These are phyloP conservation scores for Gloeostereum incarnatum DNA, from an alignment of 768 basidiomycete species.

Conservation along the genomic window DNA sequence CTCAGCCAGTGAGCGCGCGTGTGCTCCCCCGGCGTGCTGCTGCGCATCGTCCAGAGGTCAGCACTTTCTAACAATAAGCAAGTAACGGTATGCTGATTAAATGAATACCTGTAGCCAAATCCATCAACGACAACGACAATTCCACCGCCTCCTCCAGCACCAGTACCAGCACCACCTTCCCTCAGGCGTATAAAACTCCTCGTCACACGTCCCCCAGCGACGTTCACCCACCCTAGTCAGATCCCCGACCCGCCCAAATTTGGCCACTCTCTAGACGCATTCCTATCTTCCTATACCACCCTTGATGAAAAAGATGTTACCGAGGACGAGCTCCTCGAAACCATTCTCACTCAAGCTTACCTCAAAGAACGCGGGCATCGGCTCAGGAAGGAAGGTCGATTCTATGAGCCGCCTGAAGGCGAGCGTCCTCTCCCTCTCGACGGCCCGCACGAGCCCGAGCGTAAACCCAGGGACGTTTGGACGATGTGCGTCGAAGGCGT, in stretches of 20 bases:
- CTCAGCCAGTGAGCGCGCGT: too few species aligned
- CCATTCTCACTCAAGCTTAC: conserved; percentile 32
- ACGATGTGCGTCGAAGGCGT: conserved; percentile 46
- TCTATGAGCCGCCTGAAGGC: conserved; percentile 25
- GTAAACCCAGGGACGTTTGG: conserved; percentile 43
- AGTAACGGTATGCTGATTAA: too few species aligned
- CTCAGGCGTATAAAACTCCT: conserved; percentile 60
- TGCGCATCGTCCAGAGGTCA: too few species aligned
- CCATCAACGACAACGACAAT: too few species aligned
- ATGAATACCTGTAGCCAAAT: background rate
- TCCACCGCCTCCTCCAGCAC: conserved; percentile 3
- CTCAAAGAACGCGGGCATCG: conserved; percentile 32
- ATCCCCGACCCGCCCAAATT: conserved; percentile 43
- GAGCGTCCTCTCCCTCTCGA: background rate
- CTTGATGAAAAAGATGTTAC: conserved; percentile 42
- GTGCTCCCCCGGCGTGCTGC: too few species aligned
- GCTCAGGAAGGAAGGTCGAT: conserved; percentile 37
- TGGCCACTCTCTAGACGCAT: conserved; percentile 41
- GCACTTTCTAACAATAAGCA: too few species aligned
- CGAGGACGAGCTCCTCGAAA: conserved; percentile 22
- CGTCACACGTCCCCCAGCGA: conserved; percentile 53
- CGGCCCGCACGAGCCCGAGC: conserved; percentile 13
- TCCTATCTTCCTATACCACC: conserved; percentile 55
- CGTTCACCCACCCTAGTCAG: conserved; percentile 60
- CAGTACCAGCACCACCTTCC: conserved; percentile 14